Evolutionary conservation across 2,329 filamentous ascomycete species (phyloP).

Genomic region (Lachnellula subtilissima): DNA sequence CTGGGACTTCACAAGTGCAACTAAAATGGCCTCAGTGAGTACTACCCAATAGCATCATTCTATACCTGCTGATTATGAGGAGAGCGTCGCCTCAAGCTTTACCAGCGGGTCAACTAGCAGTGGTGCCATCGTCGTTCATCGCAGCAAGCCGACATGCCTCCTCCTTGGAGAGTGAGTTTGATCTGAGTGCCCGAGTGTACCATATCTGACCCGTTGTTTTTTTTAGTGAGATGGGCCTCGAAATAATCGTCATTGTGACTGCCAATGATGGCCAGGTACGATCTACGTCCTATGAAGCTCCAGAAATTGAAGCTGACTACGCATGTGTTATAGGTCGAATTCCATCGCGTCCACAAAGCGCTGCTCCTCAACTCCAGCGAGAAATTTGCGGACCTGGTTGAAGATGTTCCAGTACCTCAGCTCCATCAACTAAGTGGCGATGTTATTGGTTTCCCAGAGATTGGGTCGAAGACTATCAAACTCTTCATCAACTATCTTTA

Average conservation of each 20-base stretch:
- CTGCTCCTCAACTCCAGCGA: conserved; percentile 7
- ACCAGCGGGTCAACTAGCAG: no score
- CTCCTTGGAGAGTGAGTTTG: no score
- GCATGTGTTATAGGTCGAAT: background rate
- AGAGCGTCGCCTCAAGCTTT: no score
- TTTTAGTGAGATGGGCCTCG: conserved; percentile 13
- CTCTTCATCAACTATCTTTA: conserved; percentile 21
- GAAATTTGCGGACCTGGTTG: background rate
- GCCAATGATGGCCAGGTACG: background rate
- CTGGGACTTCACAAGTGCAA: no score
- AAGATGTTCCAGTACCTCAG: background rate
- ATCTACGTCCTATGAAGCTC: no score
- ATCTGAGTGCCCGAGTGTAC: no score
- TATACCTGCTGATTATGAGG: no score
- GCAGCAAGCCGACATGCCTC: no score
- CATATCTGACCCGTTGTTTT: background rate
- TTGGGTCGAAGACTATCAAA: conserved; percentile 11
- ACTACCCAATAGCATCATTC: no score
- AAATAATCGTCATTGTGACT: conserved; percentile 14
- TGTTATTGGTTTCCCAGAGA: background rate
- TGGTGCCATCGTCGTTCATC: no score
- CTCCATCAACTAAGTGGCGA: background rate
- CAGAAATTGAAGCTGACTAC: no score
- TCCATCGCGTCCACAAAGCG: conserved; percentile 12
- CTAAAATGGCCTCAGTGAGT: no score